A percentile compares a stretch with the other conserved stretches of the same genome.
phyloP scores from a whole-genome alignment of 257 asterid genomes.

The Misopates orontium region DNA sequence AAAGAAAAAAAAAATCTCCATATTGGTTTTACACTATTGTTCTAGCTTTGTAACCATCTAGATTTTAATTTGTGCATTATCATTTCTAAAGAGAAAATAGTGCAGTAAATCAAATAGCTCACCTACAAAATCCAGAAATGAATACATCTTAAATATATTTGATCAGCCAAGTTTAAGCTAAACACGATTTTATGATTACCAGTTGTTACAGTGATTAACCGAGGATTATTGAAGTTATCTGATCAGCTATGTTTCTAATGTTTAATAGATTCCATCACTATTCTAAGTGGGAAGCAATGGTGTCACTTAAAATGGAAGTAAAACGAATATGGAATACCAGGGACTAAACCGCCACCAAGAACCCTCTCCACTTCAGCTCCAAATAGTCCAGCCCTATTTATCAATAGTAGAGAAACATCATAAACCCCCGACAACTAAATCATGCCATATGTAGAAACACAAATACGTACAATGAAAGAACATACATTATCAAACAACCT shows the following conservation, averaged over 20 bases:
- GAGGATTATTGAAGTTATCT: background rate
- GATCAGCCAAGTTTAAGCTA: background rate
- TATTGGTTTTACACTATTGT: background rate
- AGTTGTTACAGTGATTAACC: background rate
- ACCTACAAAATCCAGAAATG: background rate
- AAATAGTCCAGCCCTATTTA: constrained; percentile 69
- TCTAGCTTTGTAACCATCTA: background rate
- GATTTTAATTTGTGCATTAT: background rate
- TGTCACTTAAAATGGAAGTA: constrained; percentile 1
- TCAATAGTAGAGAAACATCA: constrained; percentile 5
- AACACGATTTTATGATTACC: background rate
- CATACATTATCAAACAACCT: background rate
- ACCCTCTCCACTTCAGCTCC: constrained; percentile 97
- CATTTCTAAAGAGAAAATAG: background rate
- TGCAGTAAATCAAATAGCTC: background rate
- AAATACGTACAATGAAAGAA: background rate
- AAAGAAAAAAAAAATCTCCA: background rate
- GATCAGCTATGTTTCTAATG: background rate
- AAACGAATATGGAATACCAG: constrained; percentile 49
- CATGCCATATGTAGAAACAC: background rate
- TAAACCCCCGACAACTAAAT: constrained; percentile 12
- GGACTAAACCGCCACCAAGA: constrained; percentile 97
- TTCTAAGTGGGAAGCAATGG: constrained; percentile 1
- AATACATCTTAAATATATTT: background rate
- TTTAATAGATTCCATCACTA: constrained; percentile 1